Evolutionary conservation across 2,329 filamentous ascomycete species (phyloP), one percentile per base, ranked within the genome.

Genomic region (Monosporascus cannonballus): DNA sequence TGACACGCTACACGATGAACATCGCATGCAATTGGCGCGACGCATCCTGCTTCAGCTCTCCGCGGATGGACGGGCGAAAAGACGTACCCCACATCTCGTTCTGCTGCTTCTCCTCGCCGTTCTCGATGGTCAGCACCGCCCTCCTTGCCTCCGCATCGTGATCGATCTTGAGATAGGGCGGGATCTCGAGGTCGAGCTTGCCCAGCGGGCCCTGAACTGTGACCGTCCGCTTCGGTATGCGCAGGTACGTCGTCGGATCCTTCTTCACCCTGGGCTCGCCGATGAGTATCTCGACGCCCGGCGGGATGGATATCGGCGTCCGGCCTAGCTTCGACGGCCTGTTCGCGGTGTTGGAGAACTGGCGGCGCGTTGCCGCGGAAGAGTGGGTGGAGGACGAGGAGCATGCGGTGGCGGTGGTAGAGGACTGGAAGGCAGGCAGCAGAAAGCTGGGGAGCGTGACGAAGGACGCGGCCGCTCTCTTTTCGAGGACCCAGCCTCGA

Each of bases 61-160:
- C 30, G 30, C 30, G 30, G 30, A 14, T 4, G 30, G 30, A 34
- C 3, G 11, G 30, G 4, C 30, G 9, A 34, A 14, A 34, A 14
- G 14, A 57, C 58, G 36, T 58, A 96, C 93, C 94, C 94, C 94
- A 97, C 92, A 97, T 97, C 71, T 89, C 89, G 67, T 86, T 86
- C 72, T 97, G 93, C 57, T 89, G 78, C 73, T 85, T 86, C 50
- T 83, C 71, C 18, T 83, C 74, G 18, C 76, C 71, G 70, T 97
- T 81, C 64, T 85, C 71, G 11, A 99, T 83, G 51, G 77, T 83
- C 59, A 99, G 73, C 34, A 77, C 77, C 11, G 86, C 83, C 64
- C 85, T 87, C 59, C 80, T 77, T 27, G 77, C 72, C 49, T 78
- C 78, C 20, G 75, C 69, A 65, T 96, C 87, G 59, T 87, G 81